These are phyloP conservation scores for Fusarium ramigenum DNA, from an alignment of 2,329 filamentous ascomycete genomes.

Conservation along the genomic window DNA sequence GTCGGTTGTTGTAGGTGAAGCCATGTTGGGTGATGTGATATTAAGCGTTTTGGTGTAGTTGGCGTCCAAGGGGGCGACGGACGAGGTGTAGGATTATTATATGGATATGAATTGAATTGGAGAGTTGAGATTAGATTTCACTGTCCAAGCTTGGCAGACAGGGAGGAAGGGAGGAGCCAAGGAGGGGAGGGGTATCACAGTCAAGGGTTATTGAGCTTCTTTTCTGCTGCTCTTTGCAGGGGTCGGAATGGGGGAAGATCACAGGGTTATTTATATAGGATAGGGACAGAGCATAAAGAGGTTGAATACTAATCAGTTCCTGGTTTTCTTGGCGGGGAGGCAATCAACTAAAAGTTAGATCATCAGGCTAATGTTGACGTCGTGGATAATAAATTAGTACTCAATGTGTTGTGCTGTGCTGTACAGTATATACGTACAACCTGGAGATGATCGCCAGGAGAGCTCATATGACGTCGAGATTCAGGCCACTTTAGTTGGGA, in stretches of 20 bases:
- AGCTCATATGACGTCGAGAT: slow-evolving; percentile 30
- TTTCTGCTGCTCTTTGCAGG: slow-evolving; percentile 6
- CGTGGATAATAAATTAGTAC: slow-evolving; percentile 23
- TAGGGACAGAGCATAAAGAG: not conserved
- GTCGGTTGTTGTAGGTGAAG: slow-evolving; percentile 45
- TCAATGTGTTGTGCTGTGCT: not conserved
- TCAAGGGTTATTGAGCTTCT: slow-evolving; percentile 36
- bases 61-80: not conserved
- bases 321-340: not conserved
- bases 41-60: not conserved
- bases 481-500: not conserved
- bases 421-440: not conserved
- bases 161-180: slow-evolving; percentile 31
- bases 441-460: slow-evolving; percentile 23
- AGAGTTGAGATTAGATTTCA: slow-evolving; percentile 24
- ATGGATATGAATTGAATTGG: not conserved
- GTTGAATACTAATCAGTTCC: not conserved
- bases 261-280: not conserved
- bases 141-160: slow-evolving; percentile 32
- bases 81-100: slow-evolving; percentile 7
- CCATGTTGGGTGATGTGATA: slow-evolving; percentile 33
- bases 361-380: slow-evolving; percentile 27
- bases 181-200: slow-evolving; percentile 28
- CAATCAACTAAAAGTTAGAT: slow-evolving; percentile 1
- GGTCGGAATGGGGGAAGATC: not conserved